Percentiles rank a stretch among this genome's conserved stretches.
Conservation (phyloP, 2,329 filamentous ascomycete species). For the Pseudogymnoascus sp. region DNA sequence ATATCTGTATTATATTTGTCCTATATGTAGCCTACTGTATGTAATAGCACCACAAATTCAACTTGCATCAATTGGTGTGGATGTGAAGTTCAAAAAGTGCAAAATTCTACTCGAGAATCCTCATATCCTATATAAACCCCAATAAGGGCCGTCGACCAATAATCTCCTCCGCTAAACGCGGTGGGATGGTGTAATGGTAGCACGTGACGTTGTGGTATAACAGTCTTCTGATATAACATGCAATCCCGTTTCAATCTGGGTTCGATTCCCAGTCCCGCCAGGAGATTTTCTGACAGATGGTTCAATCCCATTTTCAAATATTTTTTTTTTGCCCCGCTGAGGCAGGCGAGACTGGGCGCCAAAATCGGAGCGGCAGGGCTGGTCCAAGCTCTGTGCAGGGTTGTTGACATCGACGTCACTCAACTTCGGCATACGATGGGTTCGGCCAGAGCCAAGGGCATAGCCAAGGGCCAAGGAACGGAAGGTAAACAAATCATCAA, state of each 20-base stretch:
- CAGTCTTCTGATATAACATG: neutral
- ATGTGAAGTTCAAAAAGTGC: neutral
- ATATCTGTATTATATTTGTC: neutral
- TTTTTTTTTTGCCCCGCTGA: conserved; percentile 3
- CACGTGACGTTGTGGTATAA: conserved; percentile 10
- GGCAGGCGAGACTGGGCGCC: neutral
- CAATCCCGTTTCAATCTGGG: conserved; percentile 9
- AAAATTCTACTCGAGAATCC: neutral
- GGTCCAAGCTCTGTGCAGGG: neutral
- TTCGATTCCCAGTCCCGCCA: conserved; percentile 10
- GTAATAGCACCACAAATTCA: neutral
- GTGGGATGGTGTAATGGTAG: conserved; percentile 10
- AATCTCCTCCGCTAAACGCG: conserved; percentile 8
- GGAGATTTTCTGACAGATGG: conserved; percentile 6
- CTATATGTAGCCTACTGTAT: neutral
- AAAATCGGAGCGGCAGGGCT: neutral
- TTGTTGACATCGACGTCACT: neutral
- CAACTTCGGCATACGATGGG: neutral
- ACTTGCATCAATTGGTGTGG: neutral
- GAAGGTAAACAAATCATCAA: neutral
- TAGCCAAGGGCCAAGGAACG: neutral
- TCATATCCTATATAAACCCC: conserved; percentile 8
- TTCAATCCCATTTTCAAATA: neutral
- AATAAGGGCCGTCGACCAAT: conserved; percentile 1
- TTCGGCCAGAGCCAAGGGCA: neutral